Evolutionary conservation across 768 basidiomycete genomes (phyloP).

Genomic region (Cystoderma amianthinum): DNA sequence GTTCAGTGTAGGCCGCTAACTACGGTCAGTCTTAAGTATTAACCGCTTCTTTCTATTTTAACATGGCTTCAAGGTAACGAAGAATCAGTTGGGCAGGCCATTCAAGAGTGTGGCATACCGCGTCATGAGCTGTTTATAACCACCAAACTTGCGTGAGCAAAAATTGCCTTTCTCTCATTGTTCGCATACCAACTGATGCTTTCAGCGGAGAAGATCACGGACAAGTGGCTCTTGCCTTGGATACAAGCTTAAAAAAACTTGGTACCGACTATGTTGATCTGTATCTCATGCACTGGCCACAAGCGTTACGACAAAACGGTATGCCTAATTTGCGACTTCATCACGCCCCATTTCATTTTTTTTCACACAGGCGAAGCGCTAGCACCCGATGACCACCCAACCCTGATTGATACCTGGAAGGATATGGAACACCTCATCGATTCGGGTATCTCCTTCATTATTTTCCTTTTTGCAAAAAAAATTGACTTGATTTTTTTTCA

Average conservation of each 20-base stretch:
- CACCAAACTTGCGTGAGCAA: slow-evolving; percentile 28
- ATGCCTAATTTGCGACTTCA: background rate
- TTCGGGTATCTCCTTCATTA: slow-evolving; percentile 10
- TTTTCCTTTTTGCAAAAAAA: slow-evolving; percentile 25
- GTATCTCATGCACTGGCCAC: slow-evolving; percentile 42
- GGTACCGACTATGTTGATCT: slow-evolving; percentile 37
- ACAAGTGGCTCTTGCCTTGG: slow-evolving; percentile 23
- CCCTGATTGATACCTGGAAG: slow-evolving; percentile 30
- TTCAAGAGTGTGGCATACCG: slow-evolving; percentile 32
- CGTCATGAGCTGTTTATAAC: slow-evolving; percentile 34
- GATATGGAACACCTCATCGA: slow-evolving; percentile 33
- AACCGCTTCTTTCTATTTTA: slow-evolving; percentile 3
- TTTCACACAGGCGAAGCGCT: background rate
- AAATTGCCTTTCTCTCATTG: background rate
- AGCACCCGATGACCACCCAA: slow-evolving; percentile 11
- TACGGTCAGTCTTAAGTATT: slow-evolving; percentile 17
- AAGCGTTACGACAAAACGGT: slow-evolving; percentile 20
- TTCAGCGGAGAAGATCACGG: slow-evolving; percentile 23
- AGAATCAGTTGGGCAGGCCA: slow-evolving; percentile 22
- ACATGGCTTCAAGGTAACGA: slow-evolving; percentile 20
- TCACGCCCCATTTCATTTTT: background rate
- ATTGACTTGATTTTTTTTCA: slow-evolving; percentile 5
- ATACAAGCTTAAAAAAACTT: slow-evolving; percentile 25
- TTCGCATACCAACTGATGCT: background rate
- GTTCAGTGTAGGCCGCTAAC: background rate